phyloP scores from a whole-genome alignment of 108 stramenopile species.

The Cyclotella atomus region DNA sequence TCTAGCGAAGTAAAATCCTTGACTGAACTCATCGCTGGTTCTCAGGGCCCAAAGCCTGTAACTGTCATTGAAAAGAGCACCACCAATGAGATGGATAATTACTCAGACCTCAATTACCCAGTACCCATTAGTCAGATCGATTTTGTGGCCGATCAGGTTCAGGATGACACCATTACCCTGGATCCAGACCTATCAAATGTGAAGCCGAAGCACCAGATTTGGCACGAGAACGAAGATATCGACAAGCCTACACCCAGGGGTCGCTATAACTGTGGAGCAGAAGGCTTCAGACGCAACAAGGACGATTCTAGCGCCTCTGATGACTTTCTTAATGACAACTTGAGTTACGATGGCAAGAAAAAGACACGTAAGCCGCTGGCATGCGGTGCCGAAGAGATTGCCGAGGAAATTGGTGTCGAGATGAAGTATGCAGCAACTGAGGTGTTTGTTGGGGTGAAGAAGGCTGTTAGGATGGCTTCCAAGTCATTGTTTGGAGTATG shows the following conservation, averaged over 20 bases:
- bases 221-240: neutral
- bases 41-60: too few species aligned
- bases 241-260: neutral
- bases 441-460: neutral
- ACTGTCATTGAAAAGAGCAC: too few species aligned
- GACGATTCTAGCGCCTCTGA: neutral
- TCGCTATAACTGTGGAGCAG: neutral
- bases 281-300: neutral
- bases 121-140: neutral
- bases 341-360: neutral
- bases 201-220: slow-evolving; percentile 1
- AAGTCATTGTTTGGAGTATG: neutral
- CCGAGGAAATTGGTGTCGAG: neutral
- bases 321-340: neutral
- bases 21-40: neutral
- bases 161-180: neutral
- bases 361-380: neutral
- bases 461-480: neutral
- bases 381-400: neutral
- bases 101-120: neutral
- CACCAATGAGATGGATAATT: neutral
- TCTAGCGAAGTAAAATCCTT: neutral
- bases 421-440: slow-evolving; percentile 1
- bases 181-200: neutral
- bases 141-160: neutral